Base-by-base conservation (phyloP, 495 filamentous ascomycete genomes). In the Parmelia sp. region DNA sequence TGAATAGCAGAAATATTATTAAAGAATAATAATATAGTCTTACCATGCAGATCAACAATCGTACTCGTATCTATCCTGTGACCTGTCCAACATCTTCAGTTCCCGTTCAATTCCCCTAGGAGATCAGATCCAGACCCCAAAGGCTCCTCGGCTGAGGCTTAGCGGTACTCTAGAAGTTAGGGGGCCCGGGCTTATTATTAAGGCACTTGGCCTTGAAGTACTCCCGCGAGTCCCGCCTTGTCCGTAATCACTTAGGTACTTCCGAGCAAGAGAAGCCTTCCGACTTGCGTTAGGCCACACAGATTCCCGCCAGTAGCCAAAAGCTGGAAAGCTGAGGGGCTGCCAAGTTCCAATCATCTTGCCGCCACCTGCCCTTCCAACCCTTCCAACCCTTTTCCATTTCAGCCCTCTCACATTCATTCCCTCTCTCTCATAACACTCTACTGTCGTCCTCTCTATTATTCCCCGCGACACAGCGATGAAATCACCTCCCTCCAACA, bases 211-310 rank as follows among this genome's bases (percentile, higher is more conserved):
- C n/a, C n/a, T n/a, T n/a, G n/a, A n/a, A n/a, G n/a, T n/a, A n/a
- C n/a, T n/a, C n/a, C n/a, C n/a, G n/a, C n/a, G n/a, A n/a, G n/a
- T n/a, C n/a, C n/a, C n/a, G n/a, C n/a, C n/a, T n/a, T n/a, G n/a
- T n/a, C n/a, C n/a, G n/a, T n/a, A n/a, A n/a, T n/a, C n/a, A n/a
- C n/a, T n/a, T n/a, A n/a, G n/a, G n/a, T n/a, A n/a, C n/a, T n/a
- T n/a, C n/a, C n/a, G n/a, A n/a, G n/a, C n/a, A n/a, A n/a, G n/a
- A 62, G 61, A 35, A 14, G 29, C 29, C 53, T 64, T 64, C 47
- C 55, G 55, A 63, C 47, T 63, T 39, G 49, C 60, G 47, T 62
- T 62, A 62, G 45, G 19, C 14, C n/a, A 33, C 11, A 7, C 11
- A 29, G 31, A 31, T 31, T 53, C 49, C 49, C 49, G 49, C 49